Conservation (phyloP, 257 asterid species). For the Solanum pinnatisectum region DNA sequence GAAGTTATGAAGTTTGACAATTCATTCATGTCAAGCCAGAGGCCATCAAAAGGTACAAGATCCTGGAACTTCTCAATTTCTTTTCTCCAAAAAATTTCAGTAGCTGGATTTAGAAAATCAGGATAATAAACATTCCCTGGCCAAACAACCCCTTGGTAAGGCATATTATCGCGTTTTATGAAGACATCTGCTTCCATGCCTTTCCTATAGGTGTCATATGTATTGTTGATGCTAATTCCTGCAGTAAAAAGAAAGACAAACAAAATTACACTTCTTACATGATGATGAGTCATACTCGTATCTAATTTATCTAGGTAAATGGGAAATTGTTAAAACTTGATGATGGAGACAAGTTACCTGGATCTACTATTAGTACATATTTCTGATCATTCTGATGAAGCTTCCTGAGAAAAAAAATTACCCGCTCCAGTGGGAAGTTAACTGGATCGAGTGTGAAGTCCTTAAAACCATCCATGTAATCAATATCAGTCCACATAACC, state of each 20-base stretch:
- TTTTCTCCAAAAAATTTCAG: slow-evolving; percentile 8
- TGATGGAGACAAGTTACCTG: slow-evolving; percentile 5
- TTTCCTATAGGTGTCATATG: slow-evolving; percentile 13
- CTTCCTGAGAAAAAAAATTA: slow-evolving; percentile 5
- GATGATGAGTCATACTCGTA: not conserved
- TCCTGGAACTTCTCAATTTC: slow-evolving; percentile 8
- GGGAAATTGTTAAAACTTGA: not conserved
- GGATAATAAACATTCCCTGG: slow-evolving; percentile 15
- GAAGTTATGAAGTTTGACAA: slow-evolving; percentile 34
- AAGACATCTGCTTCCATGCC: slow-evolving; percentile 7
- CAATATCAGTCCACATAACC: slow-evolving; percentile 24
- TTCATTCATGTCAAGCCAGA: slow-evolving; percentile 26
- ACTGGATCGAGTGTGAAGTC: slow-evolving; percentile 21
- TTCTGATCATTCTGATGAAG: slow-evolving; percentile 17
- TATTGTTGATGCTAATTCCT: slow-evolving; percentile 14
- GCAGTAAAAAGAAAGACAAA: not conserved
- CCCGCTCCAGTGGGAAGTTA: slow-evolving; percentile 8
- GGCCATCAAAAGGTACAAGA: slow-evolving; percentile 14
- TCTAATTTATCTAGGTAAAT: not conserved
- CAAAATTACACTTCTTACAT: not conserved
- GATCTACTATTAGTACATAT: slow-evolving; percentile 19
- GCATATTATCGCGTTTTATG: not conserved
- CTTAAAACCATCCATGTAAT: slow-evolving; percentile 22
- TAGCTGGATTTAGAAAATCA: slow-evolving; percentile 17
- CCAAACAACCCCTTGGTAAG: slow-evolving; percentile 16